phyloP scores from a whole-genome alignment of 768 basidiomycete genomes.

The Candolleomyces eurysporus region DNA sequence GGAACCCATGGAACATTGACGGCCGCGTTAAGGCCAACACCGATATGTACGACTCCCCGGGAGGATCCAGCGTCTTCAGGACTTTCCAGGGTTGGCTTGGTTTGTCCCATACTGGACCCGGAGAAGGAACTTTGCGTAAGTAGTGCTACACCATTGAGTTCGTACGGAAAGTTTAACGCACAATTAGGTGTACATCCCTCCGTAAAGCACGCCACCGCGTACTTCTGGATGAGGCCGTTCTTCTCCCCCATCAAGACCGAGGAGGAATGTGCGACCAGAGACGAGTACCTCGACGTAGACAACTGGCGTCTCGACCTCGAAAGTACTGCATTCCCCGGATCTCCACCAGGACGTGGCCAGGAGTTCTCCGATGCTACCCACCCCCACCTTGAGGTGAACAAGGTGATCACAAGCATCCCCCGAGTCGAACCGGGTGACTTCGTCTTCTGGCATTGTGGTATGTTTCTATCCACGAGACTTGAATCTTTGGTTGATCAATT shows the following conservation, averaged over 20 bases:
- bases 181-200: constrained; percentile 15
- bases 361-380: constrained; percentile 49
- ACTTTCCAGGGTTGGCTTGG: constrained; percentile 62
- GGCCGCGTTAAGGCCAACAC: constrained; percentile 49
- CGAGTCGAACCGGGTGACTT: constrained; percentile 62
- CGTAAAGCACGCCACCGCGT: constrained; percentile 41
- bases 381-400: constrained; percentile 56
- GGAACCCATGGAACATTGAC: constrained; percentile 50
- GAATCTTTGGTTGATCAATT: background rate
- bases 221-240: constrained; percentile 64
- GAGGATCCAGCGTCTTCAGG: constrained; percentile 40
- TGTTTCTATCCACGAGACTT: background rate
- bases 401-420: constrained; percentile 60
- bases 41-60: constrained; percentile 64
- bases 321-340: constrained; percentile 52
- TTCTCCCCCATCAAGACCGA: constrained; percentile 40
- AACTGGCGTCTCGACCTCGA: constrained; percentile 60
- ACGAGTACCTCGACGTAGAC: constrained; percentile 33
- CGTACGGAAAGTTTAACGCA: background rate
- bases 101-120: constrained; percentile 50
- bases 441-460: constrained; percentile 28
- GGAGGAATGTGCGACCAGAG: background rate
- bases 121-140: constrained; percentile 64
- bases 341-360: constrained; percentile 50
- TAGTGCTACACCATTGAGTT: constrained; percentile 55